These are phyloP conservation scores for Closterium sp. DNA, from an alignment of 139 green algal species.

Conservation along the genomic window DNA sequence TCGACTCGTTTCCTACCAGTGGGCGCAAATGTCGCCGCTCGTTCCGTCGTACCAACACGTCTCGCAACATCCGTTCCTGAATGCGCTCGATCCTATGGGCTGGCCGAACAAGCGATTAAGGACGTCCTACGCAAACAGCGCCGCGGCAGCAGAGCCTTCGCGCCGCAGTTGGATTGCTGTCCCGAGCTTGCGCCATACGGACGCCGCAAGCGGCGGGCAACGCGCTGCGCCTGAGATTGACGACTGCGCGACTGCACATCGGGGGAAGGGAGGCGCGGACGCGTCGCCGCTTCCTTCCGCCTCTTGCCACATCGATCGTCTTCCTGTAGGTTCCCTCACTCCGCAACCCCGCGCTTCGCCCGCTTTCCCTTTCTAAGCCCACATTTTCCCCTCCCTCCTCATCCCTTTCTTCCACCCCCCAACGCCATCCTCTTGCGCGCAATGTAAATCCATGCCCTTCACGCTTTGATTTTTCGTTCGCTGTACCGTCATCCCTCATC, in stretches of 20 bases:
- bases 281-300: not conserved
- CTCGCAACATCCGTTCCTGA: not conserved
- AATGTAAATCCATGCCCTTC: no score
- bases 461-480: no score
- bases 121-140: not conserved
- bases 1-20: no score
- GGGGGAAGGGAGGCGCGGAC: not conserved
- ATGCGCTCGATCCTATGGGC: not conserved
- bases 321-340: not conserved
- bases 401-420: no score
- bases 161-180: not conserved
- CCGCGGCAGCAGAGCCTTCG: not conserved
- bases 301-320: not conserved
- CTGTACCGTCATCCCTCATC: no score
- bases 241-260: not conserved
- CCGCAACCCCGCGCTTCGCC: not conserved
- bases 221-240: not conserved
- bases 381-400: no score
- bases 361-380: no score
- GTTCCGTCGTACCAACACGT: not conserved
- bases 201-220: not conserved
- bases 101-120: not conserved
- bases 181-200: not conserved
- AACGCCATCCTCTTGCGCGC: no score
- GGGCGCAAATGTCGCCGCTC: not conserved